These are phyloP conservation scores for Candida awuae DNA, from an alignment of 805 yeast genomes.

Conservation along the genomic window DNA sequence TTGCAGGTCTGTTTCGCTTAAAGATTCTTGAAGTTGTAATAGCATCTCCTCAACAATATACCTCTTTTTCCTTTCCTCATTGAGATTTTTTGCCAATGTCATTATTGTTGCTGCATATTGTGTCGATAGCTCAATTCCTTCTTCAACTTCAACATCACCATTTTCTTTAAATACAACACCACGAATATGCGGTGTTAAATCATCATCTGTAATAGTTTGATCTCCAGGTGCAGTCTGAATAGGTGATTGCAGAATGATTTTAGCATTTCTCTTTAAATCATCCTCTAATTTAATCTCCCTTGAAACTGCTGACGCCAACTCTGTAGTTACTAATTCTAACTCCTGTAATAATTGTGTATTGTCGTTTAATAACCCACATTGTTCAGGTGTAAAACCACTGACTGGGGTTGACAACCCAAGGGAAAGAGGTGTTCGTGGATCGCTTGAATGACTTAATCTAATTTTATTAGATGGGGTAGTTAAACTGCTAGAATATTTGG, in stretches of 20 bases:
- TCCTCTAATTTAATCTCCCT: slow-evolving; percentile 57
- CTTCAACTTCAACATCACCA: slow-evolving; percentile 5
- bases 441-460: background rate
- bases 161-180: slow-evolving; percentile 18
- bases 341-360: slow-evolving; percentile 54
- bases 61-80: slow-evolving; percentile 57
- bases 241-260: background rate
- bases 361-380: slow-evolving; percentile 52
- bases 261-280: slow-evolving; percentile 5
- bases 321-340: slow-evolving; percentile 59
- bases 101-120: slow-evolving; percentile 38
- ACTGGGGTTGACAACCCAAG: slow-evolving; percentile 4
- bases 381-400: slow-evolving; percentile 43
- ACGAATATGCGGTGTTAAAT: background rate
- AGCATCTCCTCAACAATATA: slow-evolving; percentile 68
- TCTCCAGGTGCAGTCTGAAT: background rate
- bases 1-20: slow-evolving; percentile 46
- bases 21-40: slow-evolving; percentile 39
- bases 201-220: slow-evolving; percentile 1
- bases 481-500: background rate
- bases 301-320: slow-evolving; percentile 62
- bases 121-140: slow-evolving; percentile 13
- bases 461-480: slow-evolving; percentile 1
- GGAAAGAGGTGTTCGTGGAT: slow-evolving; percentile 11
- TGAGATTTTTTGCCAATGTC: slow-evolving; percentile 47